phyloP scores from a whole-genome alignment of 2,329 filamentous ascomycete genomes.

The Zasmidium angulare region DNA sequence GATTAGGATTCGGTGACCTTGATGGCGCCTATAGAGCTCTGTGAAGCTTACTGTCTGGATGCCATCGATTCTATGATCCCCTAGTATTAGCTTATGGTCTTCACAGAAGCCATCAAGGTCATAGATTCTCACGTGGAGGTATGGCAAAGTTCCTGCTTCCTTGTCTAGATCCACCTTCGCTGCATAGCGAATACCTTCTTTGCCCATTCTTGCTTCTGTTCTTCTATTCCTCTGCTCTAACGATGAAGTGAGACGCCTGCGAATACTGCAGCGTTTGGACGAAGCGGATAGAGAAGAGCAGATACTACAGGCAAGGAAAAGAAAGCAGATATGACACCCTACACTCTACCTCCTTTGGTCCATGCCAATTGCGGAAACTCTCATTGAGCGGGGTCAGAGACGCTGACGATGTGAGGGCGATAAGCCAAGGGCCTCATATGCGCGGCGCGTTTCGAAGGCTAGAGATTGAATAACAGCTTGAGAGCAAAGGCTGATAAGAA shows the following conservation, averaged over 20 bases:
- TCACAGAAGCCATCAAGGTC: constrained; percentile 15
- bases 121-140: constrained; percentile 23
- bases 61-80: constrained; percentile 74
- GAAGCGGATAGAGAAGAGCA: not conserved
- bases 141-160: constrained; percentile 67
- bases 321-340: not conserved
- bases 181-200: constrained; percentile 64
- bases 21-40: constrained; percentile 3
- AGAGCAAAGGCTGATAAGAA: constrained; percentile 19
- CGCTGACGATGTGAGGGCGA: not conserved
- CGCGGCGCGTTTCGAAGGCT: not conserved
- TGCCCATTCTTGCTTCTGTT: constrained; percentile 42
- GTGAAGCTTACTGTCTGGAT: constrained; percentile 70
- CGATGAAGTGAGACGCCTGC: not conserved
- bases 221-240: too few relatives aligned
- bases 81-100: constrained; percentile 5
- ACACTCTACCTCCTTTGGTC: constrained; percentile 1
- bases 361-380: not conserved
- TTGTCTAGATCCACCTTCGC: constrained; percentile 72
- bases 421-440: not conserved
- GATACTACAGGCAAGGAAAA: not conserved
- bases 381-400: constrained; percentile 1
- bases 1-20: constrained; percentile 3
- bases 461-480: constrained; percentile 15
- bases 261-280: not conserved